Base-by-base conservation (phyloP, 768 basidiomycete species). In the Obba rivulosa region DNA sequence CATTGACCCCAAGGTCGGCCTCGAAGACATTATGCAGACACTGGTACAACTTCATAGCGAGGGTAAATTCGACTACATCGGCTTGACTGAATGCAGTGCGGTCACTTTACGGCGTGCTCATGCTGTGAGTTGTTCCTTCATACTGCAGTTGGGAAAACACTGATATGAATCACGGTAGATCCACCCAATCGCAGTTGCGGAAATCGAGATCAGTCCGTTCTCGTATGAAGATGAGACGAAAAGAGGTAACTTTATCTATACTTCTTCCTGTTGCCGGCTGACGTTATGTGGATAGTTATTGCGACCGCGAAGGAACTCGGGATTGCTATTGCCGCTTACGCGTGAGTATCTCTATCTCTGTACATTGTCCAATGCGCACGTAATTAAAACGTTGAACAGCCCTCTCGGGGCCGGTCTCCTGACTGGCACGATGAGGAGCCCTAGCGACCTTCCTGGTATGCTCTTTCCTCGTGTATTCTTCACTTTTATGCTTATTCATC, bases 151-250 rank as follows among this genome's bases (percentile, higher is more conserved):
- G 4, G 9, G 2, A n/a, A 4, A 14, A 7, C 8, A 3, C 22
- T n/a, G n/a, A n/a, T n/a, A n/a, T n/a, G n/a, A 3, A 2, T 14
- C 18, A 5, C 21, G 22, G 7, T 25, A 49, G 48, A 68, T 81
- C 8, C 66, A 75, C 34, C 78, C 76, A 3, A 71, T 84, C 48
- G 69, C 77, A n/a, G 69, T 75, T 14, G 77, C 80, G 9, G 83
- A 87, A 61, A 81, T 85, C 44, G 85, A 87, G 61, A 63, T 81
- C 37, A 82, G 79, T 51, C 73, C 78, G 2, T 81, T 77, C 70
- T 67, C 74, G 4, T 80, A 78, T 43, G 77, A 78, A 52, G 65
- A 69, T 14, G 69, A 78, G 40, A 72, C 77, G 14, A 71, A 69
- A 52, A 66, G 71, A 16, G 72, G n/a, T n/a, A n/a, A n/a, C n/a